Conservation (phyloP, 2,329 filamentous ascomycete genomes). For the Exophiala xenobiotica region DNA sequence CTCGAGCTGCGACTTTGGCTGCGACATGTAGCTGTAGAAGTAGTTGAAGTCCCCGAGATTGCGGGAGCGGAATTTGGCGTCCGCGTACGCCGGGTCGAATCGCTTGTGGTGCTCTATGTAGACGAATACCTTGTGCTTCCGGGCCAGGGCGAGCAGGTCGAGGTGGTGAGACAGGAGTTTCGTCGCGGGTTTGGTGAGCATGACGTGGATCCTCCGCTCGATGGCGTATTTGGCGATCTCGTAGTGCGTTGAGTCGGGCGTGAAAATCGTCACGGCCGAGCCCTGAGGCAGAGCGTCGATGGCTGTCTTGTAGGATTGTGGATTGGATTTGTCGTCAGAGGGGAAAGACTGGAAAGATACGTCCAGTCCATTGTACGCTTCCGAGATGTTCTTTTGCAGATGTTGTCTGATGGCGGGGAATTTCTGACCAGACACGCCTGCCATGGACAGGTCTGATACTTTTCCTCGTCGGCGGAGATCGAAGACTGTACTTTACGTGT, state of each 20-base stretch:
- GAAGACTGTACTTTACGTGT: slow-evolving; percentile 56
- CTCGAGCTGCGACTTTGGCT: slow-evolving; percentile 86
- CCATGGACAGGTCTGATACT: slow-evolving; percentile 83
- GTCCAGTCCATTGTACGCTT: slow-evolving; percentile 86
- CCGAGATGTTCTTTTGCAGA: slow-evolving; percentile 79
- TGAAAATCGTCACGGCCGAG: slow-evolving; percentile 94
- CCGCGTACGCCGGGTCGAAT: slow-evolving; percentile 88
- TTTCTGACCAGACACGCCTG: slow-evolving; percentile 82
- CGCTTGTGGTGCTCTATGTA: slow-evolving; percentile 97
- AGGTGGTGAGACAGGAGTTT: slow-evolving; percentile 80
- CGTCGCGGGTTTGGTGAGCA: slow-evolving; percentile 91
- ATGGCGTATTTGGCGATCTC: slow-evolving; percentile 91
- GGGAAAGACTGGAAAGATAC: slow-evolving; percentile 83
- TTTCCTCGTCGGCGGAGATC: slow-evolving; percentile 72
- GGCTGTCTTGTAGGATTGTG: slow-evolving; percentile 81
- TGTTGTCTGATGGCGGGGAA: slow-evolving; percentile 92
- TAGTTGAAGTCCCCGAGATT: slow-evolving; percentile 93
- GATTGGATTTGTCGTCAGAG: slow-evolving; percentile 67
- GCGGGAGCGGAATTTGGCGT: slow-evolving; percentile 67
- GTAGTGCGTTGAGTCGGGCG: slow-evolving; percentile 88
- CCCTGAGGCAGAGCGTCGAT: slow-evolving; percentile 77
- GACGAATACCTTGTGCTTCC: slow-evolving; percentile 77
- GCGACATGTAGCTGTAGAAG: slow-evolving; percentile 96
- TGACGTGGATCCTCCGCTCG: slow-evolving; percentile 80
- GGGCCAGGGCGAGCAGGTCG: slow-evolving; percentile 68